Evolutionary conservation across 257 asterid species (phyloP), one percentile per base, ranked within the genome.

Genomic region (Buddleja alternifolia): DNA sequence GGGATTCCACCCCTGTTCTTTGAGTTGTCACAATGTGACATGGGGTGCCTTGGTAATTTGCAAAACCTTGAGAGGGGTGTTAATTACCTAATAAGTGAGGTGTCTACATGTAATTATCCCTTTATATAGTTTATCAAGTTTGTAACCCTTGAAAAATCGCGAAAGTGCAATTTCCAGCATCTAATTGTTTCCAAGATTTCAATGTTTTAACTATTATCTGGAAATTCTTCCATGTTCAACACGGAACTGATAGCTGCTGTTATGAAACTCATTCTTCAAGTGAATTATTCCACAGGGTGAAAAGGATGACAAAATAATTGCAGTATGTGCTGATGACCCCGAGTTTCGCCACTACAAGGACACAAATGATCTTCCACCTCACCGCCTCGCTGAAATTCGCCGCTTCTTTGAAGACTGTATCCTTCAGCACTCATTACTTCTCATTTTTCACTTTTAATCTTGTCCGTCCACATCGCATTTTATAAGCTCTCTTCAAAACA

Each of bases 371-470:
- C 88, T 88, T 55, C 84, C 96, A 55, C 96, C 96, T 42, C 97
- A 91, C 15, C 96, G 96, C 54, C 95, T 88, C 61, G 96, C 97
- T 85, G 96, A 88, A 75, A 91, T 91, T 45, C 93, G 97, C 42
- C 97, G 96, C 56, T 91, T 91, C 79, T 91, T 91, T 76, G 96
- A 91, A 83, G 97, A 91, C 76, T 90, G 96, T 91, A 91, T 91
- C 95, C 90, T 60, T 73, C 51, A 12, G 39, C 57, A 34, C 61
- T 24, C 47, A 14, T 36, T 15, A 48, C 55, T 41, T 1, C 32
- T 45, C 21, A 5, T 57, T 39, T 21, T 47, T 50, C 66, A 60
- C 42, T 60, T 29, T 11, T 21, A 16, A n/a, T n/a, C n/a, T n/a
- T n/a, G n/a, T n/a, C n/a, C n/a, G n/a, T n/a, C n/a, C n/a, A n/a